A percentile compares a stretch with the other conserved stretches of the same genome.
phyloP scores from a whole-genome alignment of 2,329 filamentous ascomycete genomes.

The Ascocoryne sarcoides region DNA sequence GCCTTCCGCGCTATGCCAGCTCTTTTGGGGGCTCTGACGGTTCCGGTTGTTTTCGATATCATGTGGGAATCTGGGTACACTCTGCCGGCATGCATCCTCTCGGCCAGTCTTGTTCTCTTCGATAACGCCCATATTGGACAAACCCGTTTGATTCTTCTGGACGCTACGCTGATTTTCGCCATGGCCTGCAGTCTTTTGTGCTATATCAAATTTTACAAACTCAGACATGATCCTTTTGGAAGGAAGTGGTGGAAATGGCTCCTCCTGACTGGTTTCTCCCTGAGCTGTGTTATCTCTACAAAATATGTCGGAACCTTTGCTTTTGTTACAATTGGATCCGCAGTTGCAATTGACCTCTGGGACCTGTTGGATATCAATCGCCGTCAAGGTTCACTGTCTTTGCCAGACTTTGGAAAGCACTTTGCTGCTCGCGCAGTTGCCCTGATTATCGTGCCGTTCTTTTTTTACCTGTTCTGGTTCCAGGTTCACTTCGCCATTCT shows the following conservation, averaged over 20 bases:
- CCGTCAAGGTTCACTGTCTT: slow-evolving; percentile 66
- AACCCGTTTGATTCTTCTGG: slow-evolving; percentile 87
- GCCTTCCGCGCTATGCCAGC: slow-evolving; percentile 92
- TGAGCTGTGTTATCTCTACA: slow-evolving; percentile 96
- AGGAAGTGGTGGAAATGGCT: slow-evolving; percentile 99
- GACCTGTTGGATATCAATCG: slow-evolving; percentile 85
- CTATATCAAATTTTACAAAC: slow-evolving; percentile 98
- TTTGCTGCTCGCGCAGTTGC: slow-evolving; percentile 80
- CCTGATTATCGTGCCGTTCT: slow-evolving; percentile 82
- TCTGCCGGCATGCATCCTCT: slow-evolving; percentile 81
- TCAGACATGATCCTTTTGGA: slow-evolving; percentile 78
- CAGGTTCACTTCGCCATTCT: slow-evolving; percentile 96
- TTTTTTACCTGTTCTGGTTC: slow-evolving; percentile 99
- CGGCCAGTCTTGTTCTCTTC: slow-evolving; percentile 78
- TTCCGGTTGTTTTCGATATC: slow-evolving; percentile 89
- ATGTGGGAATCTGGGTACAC: slow-evolving; percentile 99
- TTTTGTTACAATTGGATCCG: slow-evolving; percentile 92
- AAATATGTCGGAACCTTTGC: slow-evolving; percentile 97
- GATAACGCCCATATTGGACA: slow-evolving; percentile 98
- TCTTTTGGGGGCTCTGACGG: slow-evolving; percentile 81
- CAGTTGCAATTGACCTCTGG: slow-evolving; percentile 92
- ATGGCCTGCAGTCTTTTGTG: slow-evolving; percentile 91
- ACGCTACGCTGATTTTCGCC: slow-evolving; percentile 87
- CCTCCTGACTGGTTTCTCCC: slow-evolving; percentile 81
- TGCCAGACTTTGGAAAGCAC: slow-evolving; percentile 79